Percentiles rank a stretch among this genome's conserved stretches.
phyloP scores from a whole-genome alignment of 2,329 filamentous ascomycete species.

The Fusarium xyrophilum region DNA sequence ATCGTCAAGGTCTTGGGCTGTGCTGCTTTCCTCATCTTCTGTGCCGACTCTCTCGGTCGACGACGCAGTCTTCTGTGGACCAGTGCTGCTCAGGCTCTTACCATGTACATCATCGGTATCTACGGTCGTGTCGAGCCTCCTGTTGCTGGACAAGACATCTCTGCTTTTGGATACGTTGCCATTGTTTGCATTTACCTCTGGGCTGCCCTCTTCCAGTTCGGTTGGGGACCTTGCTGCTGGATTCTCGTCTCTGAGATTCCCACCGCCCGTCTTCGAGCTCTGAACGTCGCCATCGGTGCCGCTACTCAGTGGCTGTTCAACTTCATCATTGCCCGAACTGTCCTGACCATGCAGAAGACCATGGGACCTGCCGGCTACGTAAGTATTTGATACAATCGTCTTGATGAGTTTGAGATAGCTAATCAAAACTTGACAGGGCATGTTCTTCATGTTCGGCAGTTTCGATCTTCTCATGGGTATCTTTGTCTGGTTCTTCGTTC shows the following conservation, averaged over 20 bases:
- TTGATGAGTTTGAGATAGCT: neutral
- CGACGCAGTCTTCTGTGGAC: constrained; percentile 68
- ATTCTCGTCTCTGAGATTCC: constrained; percentile 75
- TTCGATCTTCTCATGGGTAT: constrained; percentile 71
- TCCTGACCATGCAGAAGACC: constrained; percentile 70
- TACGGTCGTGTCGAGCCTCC: constrained; percentile 71
- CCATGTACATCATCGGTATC: constrained; percentile 75
- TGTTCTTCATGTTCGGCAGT: constrained; percentile 72
- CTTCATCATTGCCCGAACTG: constrained; percentile 69
- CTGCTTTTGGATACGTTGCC: constrained; percentile 72
- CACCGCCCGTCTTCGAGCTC: constrained; percentile 67
- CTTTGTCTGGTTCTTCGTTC: constrained; percentile 72
- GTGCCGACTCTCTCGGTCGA: constrained; percentile 73
- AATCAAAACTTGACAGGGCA: constrained; percentile 51
- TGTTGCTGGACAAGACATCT: constrained; percentile 57
- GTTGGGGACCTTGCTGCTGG: constrained; percentile 77
- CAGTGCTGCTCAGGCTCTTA: constrained; percentile 64
- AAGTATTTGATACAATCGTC: constrained; percentile 28
- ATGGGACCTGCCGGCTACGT: constrained; percentile 53
- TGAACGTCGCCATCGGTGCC: constrained; percentile 73
- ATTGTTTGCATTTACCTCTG: constrained; percentile 77
- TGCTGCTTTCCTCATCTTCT: constrained; percentile 69
- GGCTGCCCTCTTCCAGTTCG: constrained; percentile 72
- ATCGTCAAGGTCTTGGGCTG: constrained; percentile 73
- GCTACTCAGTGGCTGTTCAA: constrained; percentile 79